Evolutionary conservation across 768 basidiomycete species (phyloP).

Genomic region (Strobilomyces echinocephalus): DNA sequence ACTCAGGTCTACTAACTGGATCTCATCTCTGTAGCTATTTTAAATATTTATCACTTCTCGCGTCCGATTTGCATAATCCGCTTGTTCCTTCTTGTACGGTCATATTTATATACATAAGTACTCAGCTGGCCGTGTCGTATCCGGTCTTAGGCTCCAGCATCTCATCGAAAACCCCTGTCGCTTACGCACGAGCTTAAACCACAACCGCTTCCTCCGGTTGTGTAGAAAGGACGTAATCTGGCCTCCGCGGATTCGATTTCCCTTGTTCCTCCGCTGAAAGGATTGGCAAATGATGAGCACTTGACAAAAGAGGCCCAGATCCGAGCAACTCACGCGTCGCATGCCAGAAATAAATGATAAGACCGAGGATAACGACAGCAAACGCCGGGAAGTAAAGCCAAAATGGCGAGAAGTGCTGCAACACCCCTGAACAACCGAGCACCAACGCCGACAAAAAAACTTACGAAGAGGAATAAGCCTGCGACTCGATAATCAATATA

Average conservation of each 20-base stretch:
- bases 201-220: slow-evolving; percentile 14
- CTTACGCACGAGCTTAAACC: slow-evolving; percentile 7
- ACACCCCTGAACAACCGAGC: slow-evolving; percentile 1
- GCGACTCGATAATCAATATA: slow-evolving; percentile 4
- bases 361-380: slow-evolving; percentile 60
- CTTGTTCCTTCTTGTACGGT: not conserved
- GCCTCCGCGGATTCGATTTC: slow-evolving; percentile 51
- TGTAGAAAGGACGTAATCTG: slow-evolving; percentile 47
- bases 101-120: not conserved
- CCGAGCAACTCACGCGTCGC: slow-evolving; percentile 61
- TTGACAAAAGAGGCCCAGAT: not conserved
- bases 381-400: slow-evolving; percentile 89
- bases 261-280: slow-evolving; percentile 70
- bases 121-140: not conserved
- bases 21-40: slow-evolving; percentile 22
- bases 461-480: slow-evolving; percentile 53
- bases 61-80: not conserved
- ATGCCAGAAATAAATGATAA: slow-evolving; percentile 84
- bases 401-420: slow-evolving; percentile 73
- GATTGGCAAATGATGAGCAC: slow-evolving; percentile 8
- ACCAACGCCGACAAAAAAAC: slow-evolving; percentile 10
- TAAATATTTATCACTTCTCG: not conserved
- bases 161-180: not conserved
- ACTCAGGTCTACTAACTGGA: slow-evolving; percentile 24
- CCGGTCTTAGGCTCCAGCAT: not conserved